phyloP scores from a whole-genome alignment of 1,284 basidiomycete species.

The Acaromyces ingoldii region DNA sequence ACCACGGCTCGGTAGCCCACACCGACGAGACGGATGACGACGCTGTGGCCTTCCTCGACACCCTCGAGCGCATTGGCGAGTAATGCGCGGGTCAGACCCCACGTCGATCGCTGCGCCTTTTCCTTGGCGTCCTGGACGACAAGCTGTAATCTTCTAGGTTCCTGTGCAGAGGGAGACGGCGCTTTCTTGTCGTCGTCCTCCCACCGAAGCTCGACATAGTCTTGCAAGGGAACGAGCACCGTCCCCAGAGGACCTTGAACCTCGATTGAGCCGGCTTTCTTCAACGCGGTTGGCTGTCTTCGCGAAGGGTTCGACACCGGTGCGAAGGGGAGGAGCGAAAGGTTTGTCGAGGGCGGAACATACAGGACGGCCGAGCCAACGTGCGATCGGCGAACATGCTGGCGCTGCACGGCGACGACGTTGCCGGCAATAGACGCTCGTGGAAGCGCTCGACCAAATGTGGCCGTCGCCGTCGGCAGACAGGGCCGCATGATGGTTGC shows the following conservation, averaged over 20 bases:
- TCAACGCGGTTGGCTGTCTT: conserved; percentile 27
- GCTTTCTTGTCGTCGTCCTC: background rate
- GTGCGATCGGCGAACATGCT: conserved; percentile 24
- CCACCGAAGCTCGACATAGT: conserved; percentile 23
- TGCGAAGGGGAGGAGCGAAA: conserved; percentile 36
- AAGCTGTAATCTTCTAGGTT: conserved; percentile 50
- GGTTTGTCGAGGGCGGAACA: conserved; percentile 22
- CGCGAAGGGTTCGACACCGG: conserved; percentile 43
- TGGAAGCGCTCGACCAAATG: no score
- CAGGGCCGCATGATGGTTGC: no score
- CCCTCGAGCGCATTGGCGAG: conserved; percentile 84
- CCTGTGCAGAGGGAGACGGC: background rate
- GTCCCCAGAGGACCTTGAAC: conserved; percentile 41
- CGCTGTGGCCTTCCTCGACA: conserved; percentile 78
- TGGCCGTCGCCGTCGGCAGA: no score
- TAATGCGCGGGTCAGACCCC: conserved; percentile 86
- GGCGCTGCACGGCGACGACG: no score
- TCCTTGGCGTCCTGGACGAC: conserved; percentile 65
- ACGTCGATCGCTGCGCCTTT: conserved; percentile 77
- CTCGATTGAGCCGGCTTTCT: conserved; percentile 32
- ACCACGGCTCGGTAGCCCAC: conserved; percentile 87
- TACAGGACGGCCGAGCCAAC: conserved; percentile 38
- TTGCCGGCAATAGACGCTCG: no score
- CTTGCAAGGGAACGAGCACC: conserved; percentile 37
- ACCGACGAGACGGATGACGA: conserved; percentile 81